Evolutionary conservation across 805 yeast species (phyloP).

Genomic region (Pichia kluyveri): DNA sequence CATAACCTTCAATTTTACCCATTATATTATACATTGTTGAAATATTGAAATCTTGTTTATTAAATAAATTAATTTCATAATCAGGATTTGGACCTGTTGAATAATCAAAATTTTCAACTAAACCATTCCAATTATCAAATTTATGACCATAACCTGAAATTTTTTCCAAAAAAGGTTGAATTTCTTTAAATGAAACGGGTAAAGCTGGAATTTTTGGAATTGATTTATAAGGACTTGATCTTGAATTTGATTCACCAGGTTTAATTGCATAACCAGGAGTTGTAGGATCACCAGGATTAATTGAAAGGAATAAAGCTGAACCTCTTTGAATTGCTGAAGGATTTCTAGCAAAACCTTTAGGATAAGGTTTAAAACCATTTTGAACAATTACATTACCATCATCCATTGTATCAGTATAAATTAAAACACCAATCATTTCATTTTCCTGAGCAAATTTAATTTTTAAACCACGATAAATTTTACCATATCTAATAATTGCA

Average conservation of each 20-base stretch:
- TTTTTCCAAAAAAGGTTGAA: conserved; percentile 48
- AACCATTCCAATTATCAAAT: conserved; percentile 25
- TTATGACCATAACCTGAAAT: conserved; percentile 50
- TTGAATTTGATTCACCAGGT: conserved; percentile 43
- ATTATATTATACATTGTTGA: conserved; percentile 56
- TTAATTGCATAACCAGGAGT: conserved; percentile 61
- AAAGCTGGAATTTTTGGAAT: conserved; percentile 64
- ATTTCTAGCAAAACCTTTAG: conserved; percentile 69
- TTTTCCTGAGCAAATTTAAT: conserved; percentile 67
- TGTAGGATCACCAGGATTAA: conserved; percentile 70
- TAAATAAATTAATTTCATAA: conserved; percentile 42
- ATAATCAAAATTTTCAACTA: conserved; percentile 29
- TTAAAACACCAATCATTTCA: conserved; percentile 58
- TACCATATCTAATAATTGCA: conserved; percentile 61
- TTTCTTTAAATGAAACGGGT: conserved; percentile 59
- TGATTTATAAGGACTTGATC: conserved; percentile 38
- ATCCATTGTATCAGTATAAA: conserved; percentile 66
- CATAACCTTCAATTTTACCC: conserved; percentile 50
- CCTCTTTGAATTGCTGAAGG: conserved; percentile 75
- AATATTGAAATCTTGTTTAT: conserved; percentile 52
- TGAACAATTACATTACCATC: conserved; percentile 42
- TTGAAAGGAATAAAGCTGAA: conserved; percentile 53
- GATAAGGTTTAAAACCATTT: conserved; percentile 58
- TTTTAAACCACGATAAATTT: conserved; percentile 61
- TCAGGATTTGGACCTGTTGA: conserved; percentile 30